Base-by-base conservation (phyloP, 257 asterid species). In the Leptodermis oblonga region DNA sequence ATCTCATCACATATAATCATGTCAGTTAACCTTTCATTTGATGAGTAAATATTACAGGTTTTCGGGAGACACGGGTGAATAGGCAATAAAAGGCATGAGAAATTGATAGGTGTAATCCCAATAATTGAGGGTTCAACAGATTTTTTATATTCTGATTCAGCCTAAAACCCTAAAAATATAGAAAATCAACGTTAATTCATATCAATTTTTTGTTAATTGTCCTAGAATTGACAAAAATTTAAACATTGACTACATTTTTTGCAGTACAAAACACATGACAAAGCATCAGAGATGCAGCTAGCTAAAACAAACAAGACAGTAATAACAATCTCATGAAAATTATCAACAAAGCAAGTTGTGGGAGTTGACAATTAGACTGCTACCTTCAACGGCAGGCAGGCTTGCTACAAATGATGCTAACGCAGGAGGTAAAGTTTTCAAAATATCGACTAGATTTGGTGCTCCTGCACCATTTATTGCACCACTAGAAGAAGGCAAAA, bases 321-420 rank as follows among this genome's bases (percentile, higher is more conserved):
- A 30, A 46, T 33, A 45, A 30, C 10, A 30, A 20, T 28, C 31
- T 2, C 37, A 25, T 30, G 8, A 46, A 30, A n/a, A 46, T 14
- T 26, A 66, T 30, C 2, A 9, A 18, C 4, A 34, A 66, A 1
- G 20, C 26, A 31, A 34, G 34, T 28, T 31, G 0, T 4, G 63
- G 59, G 15, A 6, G 15, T 28, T 18, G n/a, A 46, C n/a, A n/a
- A n/a, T n/a, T n/a, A 15, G 53, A 74, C 66, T 12, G 53, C 36
- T 67, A 93, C 99, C 99, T 72, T 90, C 97, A 76, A 90, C 89
- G 62, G 86, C 78, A 41, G 96, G 99, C 82, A 90, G 81, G 78
- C 78, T 88, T 14, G 85, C 75, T 30, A 77, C 75, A 55, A 93
- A 93, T 43, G 82, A 73, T n/a, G 90, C 88, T 58, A 90, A 76